Conservation (phyloP, 495 filamentous ascomycete species). For the Opeltia flavorubescens region DNA sequence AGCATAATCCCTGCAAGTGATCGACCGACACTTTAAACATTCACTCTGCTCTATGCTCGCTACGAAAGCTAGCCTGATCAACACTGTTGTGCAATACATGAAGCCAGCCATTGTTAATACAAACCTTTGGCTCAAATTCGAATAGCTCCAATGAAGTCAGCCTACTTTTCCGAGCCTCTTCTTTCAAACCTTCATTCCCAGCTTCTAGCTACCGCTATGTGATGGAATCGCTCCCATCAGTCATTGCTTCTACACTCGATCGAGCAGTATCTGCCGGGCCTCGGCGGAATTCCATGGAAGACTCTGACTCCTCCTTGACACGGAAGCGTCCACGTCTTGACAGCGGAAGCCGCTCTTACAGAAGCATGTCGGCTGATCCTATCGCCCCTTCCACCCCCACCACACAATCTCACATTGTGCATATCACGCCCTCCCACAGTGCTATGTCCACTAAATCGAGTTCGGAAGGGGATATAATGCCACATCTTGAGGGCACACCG, state of each 20-base stretch:
- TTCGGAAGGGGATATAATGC: constrained; percentile 19
- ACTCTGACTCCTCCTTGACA: constrained; percentile 35
- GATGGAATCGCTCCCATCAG: constrained; percentile 20
- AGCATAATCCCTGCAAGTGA: neutral
- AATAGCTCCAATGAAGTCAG: neutral
- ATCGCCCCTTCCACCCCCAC: constrained; percentile 14
- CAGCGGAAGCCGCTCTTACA: constrained; percentile 32
- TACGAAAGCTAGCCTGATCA: too few species aligned
- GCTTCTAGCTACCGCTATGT: constrained; percentile 15
- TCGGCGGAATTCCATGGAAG: constrained; percentile 40
- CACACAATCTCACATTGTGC: constrained; percentile 17
- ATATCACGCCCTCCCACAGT: constrained; percentile 13
- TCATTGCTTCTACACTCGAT: constrained; percentile 9
- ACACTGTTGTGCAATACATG: neutral
- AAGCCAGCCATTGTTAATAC: too few species aligned
- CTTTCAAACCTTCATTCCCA: neutral
- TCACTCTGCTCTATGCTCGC: neutral
- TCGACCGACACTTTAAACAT: neutral
- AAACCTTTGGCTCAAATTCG: too few species aligned
- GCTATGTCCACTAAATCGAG: constrained; percentile 7
- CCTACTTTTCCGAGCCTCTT: neutral
- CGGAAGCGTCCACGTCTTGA: constrained; percentile 52
- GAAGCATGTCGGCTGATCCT: constrained; percentile 30
- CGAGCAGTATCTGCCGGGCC: constrained; percentile 20
- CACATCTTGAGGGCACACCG: constrained; percentile 25